phyloP scores from a whole-genome alignment of 176 grass and related monocot genomes.

The Miscanthus lutarioriparius region DNA sequence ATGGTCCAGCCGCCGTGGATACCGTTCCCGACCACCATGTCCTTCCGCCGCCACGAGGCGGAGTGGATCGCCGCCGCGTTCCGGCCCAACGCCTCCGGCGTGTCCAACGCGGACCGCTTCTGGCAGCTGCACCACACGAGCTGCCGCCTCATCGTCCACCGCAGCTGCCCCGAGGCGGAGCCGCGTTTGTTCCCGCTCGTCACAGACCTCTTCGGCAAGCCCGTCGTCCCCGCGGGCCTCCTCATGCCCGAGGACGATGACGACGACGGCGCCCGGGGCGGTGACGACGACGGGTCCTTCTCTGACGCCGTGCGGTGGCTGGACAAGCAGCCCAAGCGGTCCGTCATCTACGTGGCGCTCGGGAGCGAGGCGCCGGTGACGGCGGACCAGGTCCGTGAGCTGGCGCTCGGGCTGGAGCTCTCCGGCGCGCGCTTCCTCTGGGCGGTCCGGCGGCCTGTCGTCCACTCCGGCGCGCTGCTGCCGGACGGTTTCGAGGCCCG shows the following conservation, averaged over 20 bases:
- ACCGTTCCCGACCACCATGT: neutral
- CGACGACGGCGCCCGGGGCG: neutral
- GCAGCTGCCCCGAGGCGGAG: constrained; percentile 34
- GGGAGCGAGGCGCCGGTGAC: constrained; percentile 7
- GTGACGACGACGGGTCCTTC: neutral
- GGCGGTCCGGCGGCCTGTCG: neutral
- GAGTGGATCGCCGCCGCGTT: neutral
- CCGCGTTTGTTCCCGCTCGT: neutral
- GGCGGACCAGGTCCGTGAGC: neutral
- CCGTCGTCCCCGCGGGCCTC: neutral
- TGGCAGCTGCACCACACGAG: neutral
- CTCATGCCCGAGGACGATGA: neutral
- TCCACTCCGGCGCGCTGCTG: neutral
- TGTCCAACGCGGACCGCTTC: neutral
- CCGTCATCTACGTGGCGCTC: constrained; percentile 3
- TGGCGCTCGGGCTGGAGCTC: constrained; percentile 1
- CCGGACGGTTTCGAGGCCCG: constrained; percentile 31
- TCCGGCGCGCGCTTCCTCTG: neutral
- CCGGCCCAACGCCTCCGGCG: neutral
- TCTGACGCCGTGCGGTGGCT: neutral
- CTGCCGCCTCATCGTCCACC: neutral
- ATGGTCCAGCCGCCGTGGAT: constrained; percentile 38
- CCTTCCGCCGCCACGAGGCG: constrained; percentile 18
- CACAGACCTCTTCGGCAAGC: neutral
- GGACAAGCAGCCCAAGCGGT: neutral